These are phyloP conservation scores for Aureobasidium sp. DNA, from an alignment of 2,329 filamentous ascomycete genomes.

Conservation along the genomic window DNA sequence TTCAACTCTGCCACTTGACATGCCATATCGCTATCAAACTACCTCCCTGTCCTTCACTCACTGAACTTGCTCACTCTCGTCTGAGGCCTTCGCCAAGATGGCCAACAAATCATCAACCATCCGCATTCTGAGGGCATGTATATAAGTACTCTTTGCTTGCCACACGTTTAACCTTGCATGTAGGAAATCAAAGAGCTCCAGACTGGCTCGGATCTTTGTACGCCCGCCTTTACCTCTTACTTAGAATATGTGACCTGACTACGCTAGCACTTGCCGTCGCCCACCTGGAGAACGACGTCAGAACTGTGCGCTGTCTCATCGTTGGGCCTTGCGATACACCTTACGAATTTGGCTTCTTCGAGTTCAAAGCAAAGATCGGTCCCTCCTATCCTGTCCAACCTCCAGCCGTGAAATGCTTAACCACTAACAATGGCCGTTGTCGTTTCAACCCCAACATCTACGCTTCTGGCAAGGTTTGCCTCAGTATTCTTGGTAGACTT, in stretches of 20 bases:
- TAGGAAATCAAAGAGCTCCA: conserved; percentile 83
- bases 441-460: conserved; percentile 99
- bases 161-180: background rate
- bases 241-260: background rate
- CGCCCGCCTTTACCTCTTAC: conserved; percentile 24
- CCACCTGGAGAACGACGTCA: conserved; percentile 79
- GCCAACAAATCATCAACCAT: conserved; percentile 75
- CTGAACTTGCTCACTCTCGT: too few relatives aligned
- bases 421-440: conserved; percentile 76
- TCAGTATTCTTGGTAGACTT: conserved; percentile 52
- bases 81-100: conserved; percentile 37
- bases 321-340: conserved; percentile 89
- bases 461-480: conserved; percentile 78
- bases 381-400: conserved; percentile 71
- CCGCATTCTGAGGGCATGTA: conserved; percentile 69
- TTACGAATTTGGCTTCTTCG: conserved; percentile 96
- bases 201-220: conserved; percentile 74
- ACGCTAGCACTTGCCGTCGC: conserved; percentile 70
- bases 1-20: conserved; percentile 8
- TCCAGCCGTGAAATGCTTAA: conserved; percentile 56
- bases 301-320: conserved; percentile 78
- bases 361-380: conserved; percentile 48
- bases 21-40: background rate
- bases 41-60: background rate
- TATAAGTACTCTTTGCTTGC: background rate